These are phyloP conservation scores for Cicer cuneatum DNA, from an alignment of 306 rosid genomes.

Conservation along the genomic window DNA sequence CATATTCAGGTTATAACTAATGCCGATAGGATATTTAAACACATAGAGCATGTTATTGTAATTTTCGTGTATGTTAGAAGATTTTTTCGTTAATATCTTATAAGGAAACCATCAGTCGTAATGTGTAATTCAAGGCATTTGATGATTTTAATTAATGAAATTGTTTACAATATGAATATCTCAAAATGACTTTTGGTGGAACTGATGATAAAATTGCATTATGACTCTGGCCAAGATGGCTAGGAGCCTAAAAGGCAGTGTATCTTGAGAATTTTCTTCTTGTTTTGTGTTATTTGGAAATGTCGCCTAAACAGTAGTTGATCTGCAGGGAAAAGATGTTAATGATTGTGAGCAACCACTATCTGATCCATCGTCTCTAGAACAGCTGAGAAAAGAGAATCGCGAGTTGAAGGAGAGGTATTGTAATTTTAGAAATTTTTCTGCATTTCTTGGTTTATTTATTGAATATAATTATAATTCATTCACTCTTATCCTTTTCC, in stretches of 20 bases:
- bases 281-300: conserved; percentile 29
- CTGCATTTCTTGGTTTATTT: conserved; percentile 23
- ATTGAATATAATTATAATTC: background rate
- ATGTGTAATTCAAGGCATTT: conserved; percentile 2
- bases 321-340: conserved; percentile 58
- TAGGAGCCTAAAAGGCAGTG: conserved; percentile 20
- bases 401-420: conserved; percentile 72
- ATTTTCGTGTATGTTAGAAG: background rate
- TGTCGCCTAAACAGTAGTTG: conserved; percentile 24
- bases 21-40: conserved; percentile 1
- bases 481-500: background rate
- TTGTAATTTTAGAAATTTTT: conserved; percentile 22
- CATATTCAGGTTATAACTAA: background rate
- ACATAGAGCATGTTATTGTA: background rate
- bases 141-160: background rate
- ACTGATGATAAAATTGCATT: background rate
- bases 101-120: conserved; percentile 3
- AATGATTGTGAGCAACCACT: conserved; percentile 31
- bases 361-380: conserved; percentile 40
- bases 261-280: conserved; percentile 9
- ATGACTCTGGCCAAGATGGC: conserved; percentile 7
- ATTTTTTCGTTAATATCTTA: background rate
- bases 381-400: conserved; percentile 73
- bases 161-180: background rate
- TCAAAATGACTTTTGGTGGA: conserved; percentile 14